phyloP scores from a whole-genome alignment of 2,329 filamentous ascomycete genomes.

The Pseudogymnoascus sp. region DNA sequence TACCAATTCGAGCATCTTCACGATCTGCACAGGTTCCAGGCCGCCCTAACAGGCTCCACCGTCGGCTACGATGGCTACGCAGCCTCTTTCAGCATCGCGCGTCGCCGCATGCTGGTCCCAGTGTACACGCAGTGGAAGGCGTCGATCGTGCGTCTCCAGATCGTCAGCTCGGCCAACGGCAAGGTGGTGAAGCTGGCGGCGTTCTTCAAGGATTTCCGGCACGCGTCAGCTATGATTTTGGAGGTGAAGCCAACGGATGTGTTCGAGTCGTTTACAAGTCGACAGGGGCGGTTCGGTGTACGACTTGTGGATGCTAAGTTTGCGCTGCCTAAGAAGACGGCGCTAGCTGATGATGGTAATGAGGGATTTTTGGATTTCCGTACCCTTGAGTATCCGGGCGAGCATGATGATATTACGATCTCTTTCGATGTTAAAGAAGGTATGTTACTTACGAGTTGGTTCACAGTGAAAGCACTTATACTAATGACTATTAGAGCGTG shows the following conservation, averaged over 20 bases:
- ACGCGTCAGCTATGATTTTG: slow-evolving; percentile 80
- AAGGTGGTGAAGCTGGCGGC: slow-evolving; percentile 67
- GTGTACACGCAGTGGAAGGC: slow-evolving; percentile 90
- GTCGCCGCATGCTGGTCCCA: slow-evolving; percentile 78
- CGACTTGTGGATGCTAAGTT: slow-evolving; percentile 84
- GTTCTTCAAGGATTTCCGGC: slow-evolving; percentile 77
- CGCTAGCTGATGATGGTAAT: slow-evolving; percentile 40
- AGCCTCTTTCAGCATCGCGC: slow-evolving; percentile 66
- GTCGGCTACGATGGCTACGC: slow-evolving; percentile 67
- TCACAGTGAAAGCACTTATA: background rate
- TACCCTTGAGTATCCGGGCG: slow-evolving; percentile 79
- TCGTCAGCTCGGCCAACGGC: slow-evolving; percentile 57
- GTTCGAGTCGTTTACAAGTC: slow-evolving; percentile 57
- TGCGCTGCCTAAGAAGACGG: slow-evolving; percentile 55
- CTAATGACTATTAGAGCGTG: background rate
- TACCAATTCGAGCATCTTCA: slow-evolving; percentile 54
- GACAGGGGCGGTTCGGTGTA: slow-evolving; percentile 54
- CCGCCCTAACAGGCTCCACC: slow-evolving; percentile 66
- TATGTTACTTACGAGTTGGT: slow-evolving; percentile 37
- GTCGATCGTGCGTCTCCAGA: slow-evolving; percentile 64
- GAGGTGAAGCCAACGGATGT: slow-evolving; percentile 72
- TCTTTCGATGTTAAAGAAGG: slow-evolving; percentile 73
- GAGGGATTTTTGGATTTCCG: slow-evolving; percentile 78
- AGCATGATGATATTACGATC: slow-evolving; percentile 87
- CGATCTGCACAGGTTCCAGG: slow-evolving; percentile 69